Evolutionary conservation across 2,329 filamentous ascomycete genomes (phyloP), one percentile per base, ranked within the genome.

Genomic region (Talaromyces sp.): DNA sequence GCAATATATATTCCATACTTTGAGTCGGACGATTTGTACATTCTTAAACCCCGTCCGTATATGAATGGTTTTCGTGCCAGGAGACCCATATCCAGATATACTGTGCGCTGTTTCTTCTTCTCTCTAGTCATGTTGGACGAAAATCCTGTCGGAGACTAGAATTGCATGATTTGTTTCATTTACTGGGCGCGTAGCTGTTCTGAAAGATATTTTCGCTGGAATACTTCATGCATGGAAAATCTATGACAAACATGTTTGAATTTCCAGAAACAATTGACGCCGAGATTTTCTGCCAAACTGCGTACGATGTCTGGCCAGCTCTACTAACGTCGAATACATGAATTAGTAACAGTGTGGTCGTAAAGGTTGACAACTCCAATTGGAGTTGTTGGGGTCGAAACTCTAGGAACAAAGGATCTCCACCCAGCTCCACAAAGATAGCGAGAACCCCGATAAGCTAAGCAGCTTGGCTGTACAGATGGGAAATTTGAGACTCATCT

Each of bases 341-440:
- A 55, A 55, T 55, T 55, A 31, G 53, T 55, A 21, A 43, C 27
- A n/a, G n/a, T n/a, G n/a, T n/a, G n/a, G n/a, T n/a, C n/a, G n/a
- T n/a, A n/a, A n/a, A n/a, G n/a, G n/a, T n/a, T n/a, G n/a, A n/a
- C n/a, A n/a, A n/a, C n/a, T n/a, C 38, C 35, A 57, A 50, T 57
- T 57, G 55, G 55, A 50, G 55, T 57, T 31, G 41, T 57, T 50
- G 41, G 55, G 55, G 55, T 57, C 38, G 41, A 57, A 57, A 57
- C 55, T 57, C 55, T 35, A 41, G 38, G 29, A 55, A 32, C 24
- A 17, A 52, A 17, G 27, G n/a, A 32, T 54, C 51, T 32, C 52
- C 52, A 54, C 52, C 51, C 29, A 32, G 29, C 29, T 4, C 51
- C 51, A 54, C 29, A 54, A 4, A 54, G 51, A 54, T 54, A 54